A percentile compares a stretch with the other conserved stretches of the same genome.
Conservation (phyloP, 345 rosid species). For the Xanthoceras sorbifolium region DNA sequence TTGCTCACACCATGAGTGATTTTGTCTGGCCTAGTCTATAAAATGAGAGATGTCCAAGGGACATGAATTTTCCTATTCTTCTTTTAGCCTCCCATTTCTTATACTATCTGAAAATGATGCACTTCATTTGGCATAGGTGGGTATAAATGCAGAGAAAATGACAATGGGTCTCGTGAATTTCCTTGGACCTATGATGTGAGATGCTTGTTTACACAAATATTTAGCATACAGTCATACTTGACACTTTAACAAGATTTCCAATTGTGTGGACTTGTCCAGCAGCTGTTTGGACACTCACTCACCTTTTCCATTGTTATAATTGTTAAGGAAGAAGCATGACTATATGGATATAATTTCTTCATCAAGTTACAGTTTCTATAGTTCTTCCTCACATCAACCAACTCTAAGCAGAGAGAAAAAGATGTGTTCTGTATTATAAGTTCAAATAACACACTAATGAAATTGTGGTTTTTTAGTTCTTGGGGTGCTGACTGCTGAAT, state of each 20-base stretch:
- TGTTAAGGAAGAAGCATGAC: background rate
- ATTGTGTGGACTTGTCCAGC: conserved; percentile 2
- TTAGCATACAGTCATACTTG: background rate
- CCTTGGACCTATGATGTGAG: background rate
- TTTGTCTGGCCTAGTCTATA: conserved; percentile 5
- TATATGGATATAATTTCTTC: background rate
- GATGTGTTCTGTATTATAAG: background rate
- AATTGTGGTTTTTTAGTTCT: background rate
- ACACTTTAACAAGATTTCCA: background rate
- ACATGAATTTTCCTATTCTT: background rate
- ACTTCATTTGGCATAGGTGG: background rate
- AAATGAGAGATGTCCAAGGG: conserved; percentile 3
- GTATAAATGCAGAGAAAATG: background rate
- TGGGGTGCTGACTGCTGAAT: background rate
- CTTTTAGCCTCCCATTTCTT: background rate
- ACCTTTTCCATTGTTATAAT: background rate
- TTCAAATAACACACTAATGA: background rate
- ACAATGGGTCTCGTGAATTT: background rate
- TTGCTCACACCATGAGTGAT: background rate
- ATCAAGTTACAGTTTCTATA: background rate
- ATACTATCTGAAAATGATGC: background rate
- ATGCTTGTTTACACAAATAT: background rate
- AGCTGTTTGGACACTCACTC: conserved; percentile 1
- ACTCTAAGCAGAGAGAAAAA: background rate
- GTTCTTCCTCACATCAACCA: background rate